Conservation (phyloP, 306 rosid species). For the Erythrophleum fordii region DNA sequence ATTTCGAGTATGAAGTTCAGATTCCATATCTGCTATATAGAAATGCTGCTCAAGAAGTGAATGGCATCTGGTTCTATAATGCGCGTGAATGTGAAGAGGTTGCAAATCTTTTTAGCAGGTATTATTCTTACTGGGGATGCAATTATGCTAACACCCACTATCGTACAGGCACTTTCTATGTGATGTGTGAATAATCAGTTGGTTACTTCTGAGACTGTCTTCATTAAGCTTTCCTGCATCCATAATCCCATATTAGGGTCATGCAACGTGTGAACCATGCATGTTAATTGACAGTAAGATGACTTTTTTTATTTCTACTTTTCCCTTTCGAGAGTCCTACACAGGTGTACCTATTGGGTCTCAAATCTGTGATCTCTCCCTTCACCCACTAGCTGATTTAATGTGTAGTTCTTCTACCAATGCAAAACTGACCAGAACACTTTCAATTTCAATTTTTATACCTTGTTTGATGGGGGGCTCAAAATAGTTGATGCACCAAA, state of each 20-base stretch:
- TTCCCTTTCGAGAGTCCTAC: constrained; percentile 3
- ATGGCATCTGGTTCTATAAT: constrained; percentile 71
- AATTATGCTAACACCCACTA: background rate
- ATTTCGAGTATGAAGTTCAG: constrained; percentile 73
- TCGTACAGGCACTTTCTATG: background rate
- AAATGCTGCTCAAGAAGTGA: constrained; percentile 74
- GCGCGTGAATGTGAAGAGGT: constrained; percentile 70
- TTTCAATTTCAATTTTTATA: constrained; percentile 1
- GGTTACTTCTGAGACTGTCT: background rate
- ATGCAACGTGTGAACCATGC: background rate
- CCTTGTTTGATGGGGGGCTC: background rate
- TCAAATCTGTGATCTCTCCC: background rate
- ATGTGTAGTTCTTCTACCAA: background rate
- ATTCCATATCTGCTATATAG: constrained; percentile 67
- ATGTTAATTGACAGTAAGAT: background rate
- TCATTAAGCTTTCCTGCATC: background rate
- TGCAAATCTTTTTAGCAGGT: constrained; percentile 72
- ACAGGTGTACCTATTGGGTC: background rate
- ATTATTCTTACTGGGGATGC: constrained; percentile 16
- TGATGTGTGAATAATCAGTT: constrained; percentile 32
- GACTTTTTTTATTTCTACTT: background rate
- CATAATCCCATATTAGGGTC: background rate
- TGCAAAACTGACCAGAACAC: background rate
- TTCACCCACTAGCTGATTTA: constrained; percentile 9
- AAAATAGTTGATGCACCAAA: background rate